Percentiles rank a stretch among this genome's conserved stretches.
These are phyloP conservation scores for Byssothecium circinans DNA, from an alignment of 2,329 filamentous ascomycete genomes.

Conservation along the genomic window DNA sequence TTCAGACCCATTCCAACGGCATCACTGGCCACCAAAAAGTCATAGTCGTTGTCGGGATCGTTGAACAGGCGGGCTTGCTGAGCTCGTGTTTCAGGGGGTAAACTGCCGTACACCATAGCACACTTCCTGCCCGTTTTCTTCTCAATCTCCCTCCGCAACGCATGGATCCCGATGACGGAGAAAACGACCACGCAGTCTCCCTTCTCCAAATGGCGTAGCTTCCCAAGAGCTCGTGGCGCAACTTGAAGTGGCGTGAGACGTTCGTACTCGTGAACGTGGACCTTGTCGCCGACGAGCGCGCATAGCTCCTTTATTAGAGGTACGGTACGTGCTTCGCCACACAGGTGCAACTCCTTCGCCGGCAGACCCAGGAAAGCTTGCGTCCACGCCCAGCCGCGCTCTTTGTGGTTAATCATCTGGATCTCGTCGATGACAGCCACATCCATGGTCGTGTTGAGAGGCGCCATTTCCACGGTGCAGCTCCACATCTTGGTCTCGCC, in stretches of 20 bases:
- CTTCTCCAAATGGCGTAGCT: constrained; percentile 73
- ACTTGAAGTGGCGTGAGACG: constrained; percentile 77
- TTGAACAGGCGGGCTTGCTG: constrained; percentile 94
- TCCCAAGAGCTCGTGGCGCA: constrained; percentile 65
- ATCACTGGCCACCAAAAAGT: constrained; percentile 90
- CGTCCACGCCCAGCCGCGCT: constrained; percentile 94
- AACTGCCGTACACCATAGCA: constrained; percentile 87
- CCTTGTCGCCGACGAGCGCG: constrained; percentile 76
- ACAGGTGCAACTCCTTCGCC: constrained; percentile 88
- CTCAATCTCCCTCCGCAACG: constrained; percentile 77
- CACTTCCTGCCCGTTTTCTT: constrained; percentile 73
- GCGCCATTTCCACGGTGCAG: constrained; percentile 93
- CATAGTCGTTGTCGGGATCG: constrained; percentile 91
- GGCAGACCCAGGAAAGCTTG: constrained; percentile 83
- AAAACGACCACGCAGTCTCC: constrained; percentile 92
- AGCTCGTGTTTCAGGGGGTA: constrained; percentile 90
- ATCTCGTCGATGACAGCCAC: constrained; percentile 98
- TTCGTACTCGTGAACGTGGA: constrained; percentile 79
- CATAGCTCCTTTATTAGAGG: constrained; percentile 77
- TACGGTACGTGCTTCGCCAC: constrained; percentile 83
- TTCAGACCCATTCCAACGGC: constrained; percentile 98
- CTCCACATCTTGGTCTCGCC: constrained; percentile 63
- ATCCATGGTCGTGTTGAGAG: constrained; percentile 64
- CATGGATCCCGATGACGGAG: constrained; percentile 78
- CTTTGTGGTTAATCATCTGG: constrained; percentile 84